Base-by-base conservation (phyloP, 495 filamentous ascomycete genomes). In the Aspergillus coremiiformis region DNA sequence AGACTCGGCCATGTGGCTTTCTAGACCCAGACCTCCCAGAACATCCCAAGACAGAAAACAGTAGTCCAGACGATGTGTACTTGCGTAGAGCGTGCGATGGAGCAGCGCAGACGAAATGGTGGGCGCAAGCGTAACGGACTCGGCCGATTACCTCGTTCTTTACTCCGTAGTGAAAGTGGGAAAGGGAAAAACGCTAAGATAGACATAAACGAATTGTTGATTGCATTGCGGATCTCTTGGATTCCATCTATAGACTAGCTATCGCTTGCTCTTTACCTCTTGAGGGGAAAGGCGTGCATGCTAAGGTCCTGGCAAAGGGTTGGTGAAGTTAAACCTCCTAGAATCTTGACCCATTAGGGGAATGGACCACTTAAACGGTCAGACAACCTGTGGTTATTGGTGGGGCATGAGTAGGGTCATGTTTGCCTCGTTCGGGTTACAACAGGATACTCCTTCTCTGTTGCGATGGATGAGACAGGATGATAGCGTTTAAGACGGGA, bases 1-100 rank as follows among this genome's bases (percentile, higher is more conserved):
- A 48, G 39, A 39, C 29, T 52, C 49, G 53, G 49, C 56, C 56
- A 59, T 59, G 56, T 59, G 56, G 56, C 56, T 55, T 59, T 53
- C 42, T 49, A 42, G 37, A 47, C 37, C 39, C 44, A 43, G 23
- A 20, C 43, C 27, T 19, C 29, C 35, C 37, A 17, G 1, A 27
- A n/a, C 17, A 22, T 5, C n/a, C 32, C 12, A 35, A 35, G 32
- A n/a, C 32, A 33, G 42, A 43, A 48, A 35, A 7, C 48, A 47
- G 53, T 35, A 49, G 39, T 48, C 50, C 37, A 49, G 32, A 52
- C 33, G 54, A 45, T n/a, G n/a, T n/a, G n/a, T n/a, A n/a, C n/a
- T n/a, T n/a, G n/a, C n/a, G n/a, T n/a, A 27, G n/a, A 22, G 8
- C 7, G 27, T 7, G 3, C 12, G 32, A 35, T 35, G 32, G 32